These are phyloP conservation scores for Blumeria graminis DNA, from an alignment of 2,329 filamentous ascomycete genomes.

Conservation along the genomic window DNA sequence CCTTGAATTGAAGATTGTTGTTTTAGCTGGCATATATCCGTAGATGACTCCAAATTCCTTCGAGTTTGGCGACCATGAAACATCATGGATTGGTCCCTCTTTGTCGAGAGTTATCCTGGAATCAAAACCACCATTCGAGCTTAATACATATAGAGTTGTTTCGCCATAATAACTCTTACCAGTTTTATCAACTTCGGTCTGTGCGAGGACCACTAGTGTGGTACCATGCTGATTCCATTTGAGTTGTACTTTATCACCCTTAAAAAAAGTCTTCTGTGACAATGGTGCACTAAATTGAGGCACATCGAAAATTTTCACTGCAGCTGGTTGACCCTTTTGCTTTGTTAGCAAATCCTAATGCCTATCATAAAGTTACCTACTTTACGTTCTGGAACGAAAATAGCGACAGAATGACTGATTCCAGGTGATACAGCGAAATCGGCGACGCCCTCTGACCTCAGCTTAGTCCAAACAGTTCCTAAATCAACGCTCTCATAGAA, in stretches of 20 bases:
- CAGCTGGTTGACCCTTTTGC: constrained; percentile 65
- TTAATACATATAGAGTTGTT: constrained; percentile 87
- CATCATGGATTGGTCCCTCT: constrained; percentile 92
- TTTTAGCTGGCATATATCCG: constrained; percentile 97
- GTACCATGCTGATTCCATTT: constrained; percentile 94
- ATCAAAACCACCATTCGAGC: constrained; percentile 76
- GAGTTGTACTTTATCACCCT: constrained; percentile 94
- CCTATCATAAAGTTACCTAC: constrained; percentile 22
- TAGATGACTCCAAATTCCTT: constrained; percentile 97
- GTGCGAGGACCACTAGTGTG: constrained; percentile 76
- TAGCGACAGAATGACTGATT: constrained; percentile 73
- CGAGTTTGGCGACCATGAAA: constrained; percentile 93
- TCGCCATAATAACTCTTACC: constrained; percentile 99
- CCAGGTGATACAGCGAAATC: constrained; percentile 82
- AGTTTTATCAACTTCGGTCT: constrained; percentile 93
- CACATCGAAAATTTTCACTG: constrained; percentile 84
- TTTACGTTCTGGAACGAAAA: constrained; percentile 91
- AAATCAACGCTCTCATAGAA: constrained; percentile 83
- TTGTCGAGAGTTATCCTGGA: constrained; percentile 83
- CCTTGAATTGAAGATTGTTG: constrained; percentile 86
- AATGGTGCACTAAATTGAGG: constrained; percentile 63
- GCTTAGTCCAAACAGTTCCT: constrained; percentile 77
- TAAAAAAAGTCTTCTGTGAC: constrained; percentile 97
- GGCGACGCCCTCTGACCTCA: constrained; percentile 70
- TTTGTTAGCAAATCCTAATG: background rate